phyloP scores from a whole-genome alignment of 345 rosid species.

The Gynandropsis gynandra region DNA sequence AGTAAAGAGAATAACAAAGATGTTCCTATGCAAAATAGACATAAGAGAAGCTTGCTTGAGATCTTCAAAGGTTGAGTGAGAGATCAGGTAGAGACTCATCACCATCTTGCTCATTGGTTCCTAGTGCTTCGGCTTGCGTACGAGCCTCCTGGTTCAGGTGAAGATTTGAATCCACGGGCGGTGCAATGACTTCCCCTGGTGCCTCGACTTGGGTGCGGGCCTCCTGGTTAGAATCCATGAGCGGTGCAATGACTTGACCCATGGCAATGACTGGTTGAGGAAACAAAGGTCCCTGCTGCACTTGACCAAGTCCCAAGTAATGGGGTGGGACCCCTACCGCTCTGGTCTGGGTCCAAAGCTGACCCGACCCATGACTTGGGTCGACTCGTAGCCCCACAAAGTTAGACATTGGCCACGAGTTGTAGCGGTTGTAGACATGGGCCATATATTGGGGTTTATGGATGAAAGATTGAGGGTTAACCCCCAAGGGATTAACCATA shows the following conservation, averaged over 20 bases:
- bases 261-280: not conserved
- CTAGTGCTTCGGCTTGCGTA: not conserved
- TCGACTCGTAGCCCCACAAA: not conserved
- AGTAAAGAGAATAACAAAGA: too few relatives aligned
- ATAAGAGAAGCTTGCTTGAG: too few relatives aligned
- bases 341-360: not conserved
- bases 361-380: not conserved
- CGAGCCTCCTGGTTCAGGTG: not conserved
- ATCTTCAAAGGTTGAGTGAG: slow-evolving; percentile 6
- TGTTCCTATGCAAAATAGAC: too few relatives aligned
- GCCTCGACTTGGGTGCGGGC: too few relatives aligned
- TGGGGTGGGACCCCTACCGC: not conserved
- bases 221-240: too few relatives aligned
- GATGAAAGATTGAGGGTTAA: too few relatives aligned
- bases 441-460: too few relatives aligned
- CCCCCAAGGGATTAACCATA: too few relatives aligned
- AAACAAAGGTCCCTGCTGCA: not conserved
- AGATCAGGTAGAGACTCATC: slow-evolving; percentile 13
- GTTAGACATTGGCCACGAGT: not conserved
- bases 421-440: not conserved
- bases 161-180: not conserved
- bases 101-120: not conserved
- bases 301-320: too few relatives aligned
- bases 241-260: too few relatives aligned
- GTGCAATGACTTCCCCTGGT: too few relatives aligned